A percentile compares a stretch with the other conserved stretches of the same genome.
These are phyloP conservation scores for Colletotrichum scovillei DNA, from an alignment of 2,329 filamentous ascomycete species.

Conservation along the genomic window DNA sequence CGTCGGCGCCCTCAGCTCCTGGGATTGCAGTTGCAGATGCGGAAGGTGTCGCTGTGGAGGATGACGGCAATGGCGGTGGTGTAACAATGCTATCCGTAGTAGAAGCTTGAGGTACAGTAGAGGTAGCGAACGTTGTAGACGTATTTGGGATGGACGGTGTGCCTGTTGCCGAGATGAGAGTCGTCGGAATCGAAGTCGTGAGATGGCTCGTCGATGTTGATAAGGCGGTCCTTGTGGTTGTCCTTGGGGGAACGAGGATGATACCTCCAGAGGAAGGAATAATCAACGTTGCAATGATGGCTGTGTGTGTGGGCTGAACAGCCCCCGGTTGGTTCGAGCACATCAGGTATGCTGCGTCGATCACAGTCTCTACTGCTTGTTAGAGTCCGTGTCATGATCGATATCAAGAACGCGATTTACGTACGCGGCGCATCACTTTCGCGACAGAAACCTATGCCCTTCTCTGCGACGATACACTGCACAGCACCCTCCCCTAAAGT, in stretches of 20 bases:
- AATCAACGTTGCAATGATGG: slow-evolving; percentile 68
- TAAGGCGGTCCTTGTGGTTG: slow-evolving; percentile 2
- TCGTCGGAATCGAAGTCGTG: slow-evolving; percentile 31
- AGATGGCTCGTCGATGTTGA: slow-evolving; percentile 29
- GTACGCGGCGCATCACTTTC: slow-evolving; percentile 55
- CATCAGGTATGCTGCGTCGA: slow-evolving; percentile 66
- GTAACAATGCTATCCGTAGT: slow-evolving; percentile 14
- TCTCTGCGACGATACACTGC: slow-evolving; percentile 72
- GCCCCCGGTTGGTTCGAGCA: slow-evolving; percentile 64
- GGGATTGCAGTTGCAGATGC: slow-evolving; percentile 19
- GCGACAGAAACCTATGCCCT: slow-evolving; percentile 61
- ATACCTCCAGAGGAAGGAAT: slow-evolving; percentile 49
- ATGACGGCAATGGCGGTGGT: slow-evolving; percentile 18
- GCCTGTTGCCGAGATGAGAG: slow-evolving; percentile 24
- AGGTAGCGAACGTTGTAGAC: slow-evolving; percentile 33
- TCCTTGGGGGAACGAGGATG: slow-evolving; percentile 42
- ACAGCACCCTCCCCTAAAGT: slow-evolving; percentile 79
- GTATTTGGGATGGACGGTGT: slow-evolving; percentile 9
- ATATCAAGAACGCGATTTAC: slow-evolving; percentile 4
- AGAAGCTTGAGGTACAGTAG: slow-evolving; percentile 27
- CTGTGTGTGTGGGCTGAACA: slow-evolving; percentile 66
- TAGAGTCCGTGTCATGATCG: not conserved
- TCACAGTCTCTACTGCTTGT: slow-evolving; percentile 48
- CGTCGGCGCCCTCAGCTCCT: slow-evolving; percentile 22
- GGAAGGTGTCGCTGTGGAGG: slow-evolving; percentile 12